Evolutionary conservation across 2,329 filamentous ascomycete genomes (phyloP), one percentile per base, ranked within the genome.

Genomic region (Xylaria hypoxylon): DNA sequence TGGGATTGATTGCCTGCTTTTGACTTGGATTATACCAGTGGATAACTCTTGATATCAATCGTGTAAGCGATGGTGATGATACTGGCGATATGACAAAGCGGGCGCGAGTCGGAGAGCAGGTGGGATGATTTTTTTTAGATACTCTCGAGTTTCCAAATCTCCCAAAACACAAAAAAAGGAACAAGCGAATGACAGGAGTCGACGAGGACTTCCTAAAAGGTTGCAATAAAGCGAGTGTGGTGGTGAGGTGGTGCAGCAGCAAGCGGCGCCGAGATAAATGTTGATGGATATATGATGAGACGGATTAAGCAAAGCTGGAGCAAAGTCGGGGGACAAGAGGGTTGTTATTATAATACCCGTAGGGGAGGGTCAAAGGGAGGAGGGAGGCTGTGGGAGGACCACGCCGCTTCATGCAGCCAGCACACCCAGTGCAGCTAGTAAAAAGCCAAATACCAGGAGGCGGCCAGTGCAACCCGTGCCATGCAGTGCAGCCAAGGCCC

Each of bases 141-240:
- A 64, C 76, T 75, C 75, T 76, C 79, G 75, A 74, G 78, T 73
- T 67, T 72, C 70, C 68, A 75, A 75, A 73, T 77, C 72, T 76
- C 75, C 79, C 79, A 80, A 80, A 83, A 83, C 81, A 81, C 78
- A 82, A 84, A 82, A 81, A 79, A 83, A 79, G 79, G 77, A 78
- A 80, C 82, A 89, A 90, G 88, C 88, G 88, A 90, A 87, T 89
- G 88, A 90, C 87, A 89, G 88, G 88, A 90, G 88, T 84, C 88
- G 82, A 85, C 88, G 88, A 90, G 88, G 88, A 88, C 87, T 90
- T 90, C 88, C 88, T 88, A 86, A 77, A 77, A 78, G 73, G 75
- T 78, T 78, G 77, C 78, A 77, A 76, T 77, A 80, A 83, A 85
- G 84, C 83, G 84, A 86, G 80, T 79, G 84, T 86, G 79, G 77